These are phyloP conservation scores for Omphalotus olearius DNA, from an alignment of 1,284 basidiomycete genomes.

Conservation along the genomic window DNA sequence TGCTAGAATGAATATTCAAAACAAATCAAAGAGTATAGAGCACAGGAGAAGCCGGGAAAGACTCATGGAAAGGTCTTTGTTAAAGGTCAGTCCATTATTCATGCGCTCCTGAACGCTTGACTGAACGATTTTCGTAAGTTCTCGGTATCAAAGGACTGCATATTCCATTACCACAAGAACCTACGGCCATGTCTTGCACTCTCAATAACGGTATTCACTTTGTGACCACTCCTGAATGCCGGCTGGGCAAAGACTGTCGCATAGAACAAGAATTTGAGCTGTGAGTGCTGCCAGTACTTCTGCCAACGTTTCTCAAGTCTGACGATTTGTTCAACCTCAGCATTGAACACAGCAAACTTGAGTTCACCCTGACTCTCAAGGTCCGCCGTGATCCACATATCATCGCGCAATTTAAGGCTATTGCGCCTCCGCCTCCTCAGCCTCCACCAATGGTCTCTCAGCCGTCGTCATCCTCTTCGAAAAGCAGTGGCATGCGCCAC, in stretches of 20 bases:
- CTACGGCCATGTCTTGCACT: conserved; percentile 81
- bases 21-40: conserved; percentile 78
- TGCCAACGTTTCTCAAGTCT: not conserved
- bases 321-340: conserved; percentile 32
- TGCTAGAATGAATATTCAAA: conserved; percentile 86
- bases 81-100: conserved; percentile 52
- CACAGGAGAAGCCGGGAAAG: conserved; percentile 74
- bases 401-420: conserved; percentile 64
- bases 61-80: conserved; percentile 92
- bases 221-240: conserved; percentile 85
- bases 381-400: conserved; percentile 82
- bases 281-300: conserved; percentile 41
- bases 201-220: conserved; percentile 97
- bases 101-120: not conserved
- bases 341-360: conserved; percentile 84
- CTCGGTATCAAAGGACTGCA: conserved; percentile 69
- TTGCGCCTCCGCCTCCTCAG: conserved; percentile 34
- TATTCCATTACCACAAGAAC: conserved; percentile 70
- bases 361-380: conserved; percentile 86
- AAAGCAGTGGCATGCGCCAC: conserved; percentile 56
- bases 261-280: conserved; percentile 95
- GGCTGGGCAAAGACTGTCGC: conserved; percentile 56
- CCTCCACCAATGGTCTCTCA: conserved; percentile 33
- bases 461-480: conserved; percentile 32
- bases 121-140: conserved; percentile 44